Base-by-base conservation (phyloP, 305 asterid species). In the Fraxinus greggii region DNA sequence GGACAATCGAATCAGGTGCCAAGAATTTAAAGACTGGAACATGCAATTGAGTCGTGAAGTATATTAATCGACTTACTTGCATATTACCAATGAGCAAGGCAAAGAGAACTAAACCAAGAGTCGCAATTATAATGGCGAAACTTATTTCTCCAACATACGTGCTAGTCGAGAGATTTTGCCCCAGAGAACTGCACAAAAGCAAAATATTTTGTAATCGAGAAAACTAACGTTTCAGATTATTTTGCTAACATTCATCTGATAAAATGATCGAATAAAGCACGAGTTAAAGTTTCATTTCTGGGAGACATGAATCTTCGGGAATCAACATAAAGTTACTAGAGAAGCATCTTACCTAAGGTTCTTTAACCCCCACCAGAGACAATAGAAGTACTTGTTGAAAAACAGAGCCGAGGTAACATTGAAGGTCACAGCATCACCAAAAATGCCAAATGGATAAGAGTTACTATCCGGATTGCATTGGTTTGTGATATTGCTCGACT, bases 351-450 rank as follows among this genome's bases (percentile, higher is more conserved):
- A 92, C 98, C 98, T 95, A 33, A 95, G 93, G 83, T 94, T 95
- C 91, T 89, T 94, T 87, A 94, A 84, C n/a, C 97, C 98, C 97
- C 98, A 95, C 98, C 99, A 94, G 4, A 95, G 91, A 80, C 98
- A 95, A 83, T 94, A 95, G 87, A 95, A 93, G 87, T 93, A 95
- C 92, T 94, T 95, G 82, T 90, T 90, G 87, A 95, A 92, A 87
- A 93, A 95, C 59, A 61, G 75, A 1, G 91, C 92, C 5, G 95
- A 87, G 1, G 98, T 90, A 73, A 94, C 98, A 26, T 82, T 83
- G 10, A 86, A 51, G 6, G 93, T 88, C 21, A 94, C 89, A 1
- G 99, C 93, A 76, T 96, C 99, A 6, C 92, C 91, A 9, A 92
- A 96, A 38, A 96, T 96, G n/a, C 99, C 99, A 51, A 96, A 96